Conservation (phyloP, 2,329 filamentous ascomycete species). For the Acrodontium crateriforme region DNA sequence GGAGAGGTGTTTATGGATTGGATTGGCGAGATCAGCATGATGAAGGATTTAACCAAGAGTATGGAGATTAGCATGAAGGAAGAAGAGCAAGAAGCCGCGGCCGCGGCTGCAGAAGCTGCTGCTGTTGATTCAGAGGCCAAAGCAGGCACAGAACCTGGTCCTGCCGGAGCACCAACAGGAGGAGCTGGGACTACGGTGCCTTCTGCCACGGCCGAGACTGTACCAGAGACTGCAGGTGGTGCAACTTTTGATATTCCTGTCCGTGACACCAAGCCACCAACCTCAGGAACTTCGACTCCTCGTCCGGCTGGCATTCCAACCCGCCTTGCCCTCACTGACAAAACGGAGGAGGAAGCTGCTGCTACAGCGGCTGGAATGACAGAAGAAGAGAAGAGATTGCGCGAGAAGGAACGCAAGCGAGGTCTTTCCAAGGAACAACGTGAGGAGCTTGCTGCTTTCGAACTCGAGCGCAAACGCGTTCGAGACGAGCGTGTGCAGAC, state of each 20-base stretch:
- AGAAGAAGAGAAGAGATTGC: constrained; percentile 60
- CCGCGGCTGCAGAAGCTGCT: constrained; percentile 37
- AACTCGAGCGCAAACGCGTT: constrained; percentile 68
- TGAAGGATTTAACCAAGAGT: constrained; percentile 94
- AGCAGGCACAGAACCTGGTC: constrained; percentile 15
- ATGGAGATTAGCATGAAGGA: constrained; percentile 94
- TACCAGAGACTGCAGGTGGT: constrained; percentile 7
- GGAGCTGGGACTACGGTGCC: constrained; percentile 1
- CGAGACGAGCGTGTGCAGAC: constrained; percentile 83
- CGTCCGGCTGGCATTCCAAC: constrained; percentile 49
- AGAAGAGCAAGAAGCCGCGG: constrained; percentile 51
- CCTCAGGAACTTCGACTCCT: constrained; percentile 33
- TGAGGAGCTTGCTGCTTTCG: constrained; percentile 78
- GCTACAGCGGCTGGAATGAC: constrained; percentile 51
- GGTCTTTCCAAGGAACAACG: constrained; percentile 81
- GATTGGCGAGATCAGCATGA: constrained; percentile 95
- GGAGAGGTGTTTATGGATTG: constrained; percentile 91
- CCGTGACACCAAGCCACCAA: constrained; percentile 9
- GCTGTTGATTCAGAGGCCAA: constrained; percentile 33
- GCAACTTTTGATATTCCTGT: constrained; percentile 3
- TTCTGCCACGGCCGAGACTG: constrained; percentile 7
- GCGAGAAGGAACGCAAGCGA: constrained; percentile 74
- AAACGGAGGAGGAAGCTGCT: constrained; percentile 62
- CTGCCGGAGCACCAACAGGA: constrained; percentile 1
- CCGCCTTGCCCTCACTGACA: constrained; percentile 77